phyloP scores from a whole-genome alignment of 495 filamentous ascomycete genomes.

The Daldinia loculata region DNA sequence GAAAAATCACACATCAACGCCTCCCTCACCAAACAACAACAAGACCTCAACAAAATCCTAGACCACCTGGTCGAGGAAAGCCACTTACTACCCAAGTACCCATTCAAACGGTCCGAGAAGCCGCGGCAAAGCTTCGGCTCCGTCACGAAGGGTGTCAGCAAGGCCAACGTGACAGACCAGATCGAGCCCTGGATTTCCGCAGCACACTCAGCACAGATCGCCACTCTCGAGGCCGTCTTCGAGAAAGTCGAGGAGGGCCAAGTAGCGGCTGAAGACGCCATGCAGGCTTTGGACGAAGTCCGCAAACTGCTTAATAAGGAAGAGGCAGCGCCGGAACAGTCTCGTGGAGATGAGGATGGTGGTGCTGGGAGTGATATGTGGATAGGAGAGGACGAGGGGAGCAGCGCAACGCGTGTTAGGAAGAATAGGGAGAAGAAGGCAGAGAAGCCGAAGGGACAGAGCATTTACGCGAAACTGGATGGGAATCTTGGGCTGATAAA shows the following conservation, averaged over 20 bases:
- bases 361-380: conserved; percentile 48
- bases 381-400: conserved; percentile 45
- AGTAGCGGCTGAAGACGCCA: conserved; percentile 53
- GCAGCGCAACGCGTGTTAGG: conserved; percentile 32
- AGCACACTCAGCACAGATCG: conserved; percentile 58
- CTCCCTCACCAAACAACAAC: conserved; percentile 66
- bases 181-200: conserved; percentile 62
- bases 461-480: conserved; percentile 55
- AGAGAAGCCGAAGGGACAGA: conserved; percentile 37
- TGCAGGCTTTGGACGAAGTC: conserved; percentile 51
- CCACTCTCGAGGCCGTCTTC: conserved; percentile 56
- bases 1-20: conserved; percentile 70
- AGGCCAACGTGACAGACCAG: conserved; percentile 48
- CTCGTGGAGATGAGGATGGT: conserved; percentile 21
- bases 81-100: conserved; percentile 71
- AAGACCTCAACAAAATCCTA: conserved; percentile 63
- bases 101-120: conserved; percentile 49
- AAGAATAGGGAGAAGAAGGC: conserved; percentile 43
- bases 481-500: conserved; percentile 56
- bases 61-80: conserved; percentile 73
- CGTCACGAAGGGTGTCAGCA: conserved; percentile 40
- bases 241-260: conserved; percentile 60
- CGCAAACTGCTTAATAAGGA: conserved; percentile 50
- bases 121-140: conserved; percentile 36
- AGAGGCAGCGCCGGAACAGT: conserved; percentile 7